Percentiles rank a stretch among this genome's conserved stretches.
Evolutionary conservation across 495 filamentous ascomycete genomes (phyloP).

Genomic region (Pyrenula aspistea): DNA sequence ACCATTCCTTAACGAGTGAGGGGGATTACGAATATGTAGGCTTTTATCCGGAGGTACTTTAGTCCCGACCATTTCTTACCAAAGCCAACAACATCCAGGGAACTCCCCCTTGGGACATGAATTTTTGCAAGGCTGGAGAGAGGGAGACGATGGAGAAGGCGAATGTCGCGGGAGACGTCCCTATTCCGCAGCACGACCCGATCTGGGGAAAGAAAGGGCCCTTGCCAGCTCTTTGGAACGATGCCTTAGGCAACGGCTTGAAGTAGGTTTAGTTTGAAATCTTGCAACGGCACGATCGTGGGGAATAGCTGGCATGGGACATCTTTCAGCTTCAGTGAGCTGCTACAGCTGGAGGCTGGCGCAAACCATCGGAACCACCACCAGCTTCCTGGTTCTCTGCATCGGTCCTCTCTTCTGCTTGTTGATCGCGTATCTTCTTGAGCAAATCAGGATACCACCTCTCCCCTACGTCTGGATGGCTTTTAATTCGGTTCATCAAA

Average conservation of each 20-base stretch:
- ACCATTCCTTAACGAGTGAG: conserved; percentile 19
- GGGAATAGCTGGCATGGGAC: no score
- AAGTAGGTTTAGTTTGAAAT: background rate
- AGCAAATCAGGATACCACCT: conserved; percentile 34
- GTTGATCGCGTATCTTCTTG: background rate
- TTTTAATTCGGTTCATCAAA: conserved; percentile 70
- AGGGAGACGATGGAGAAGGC: conserved; percentile 1
- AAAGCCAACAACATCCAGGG: background rate
- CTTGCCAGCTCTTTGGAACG: background rate
- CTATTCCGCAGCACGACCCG: conserved; percentile 1
- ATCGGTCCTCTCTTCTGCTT: background rate
- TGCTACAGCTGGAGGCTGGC: background rate
- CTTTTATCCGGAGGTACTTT: conserved; percentile 22
- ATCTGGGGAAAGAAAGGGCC: background rate
- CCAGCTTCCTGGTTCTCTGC: background rate
- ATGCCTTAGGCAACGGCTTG: background rate
- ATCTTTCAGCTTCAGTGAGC: background rate
- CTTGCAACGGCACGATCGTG: no score
- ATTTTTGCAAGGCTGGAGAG: conserved; percentile 1
- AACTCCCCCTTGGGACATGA: conserved; percentile 1
- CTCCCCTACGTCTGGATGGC: conserved; percentile 79
- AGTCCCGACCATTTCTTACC: background rate
- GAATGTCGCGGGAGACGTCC: background rate
- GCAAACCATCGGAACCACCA: background rate
- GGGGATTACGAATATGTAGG: conserved; percentile 26